A percentile compares a stretch with the other conserved stretches of the same genome.
Conservation (phyloP, 768 basidiomycete species). For the Amanita exitialis region DNA sequence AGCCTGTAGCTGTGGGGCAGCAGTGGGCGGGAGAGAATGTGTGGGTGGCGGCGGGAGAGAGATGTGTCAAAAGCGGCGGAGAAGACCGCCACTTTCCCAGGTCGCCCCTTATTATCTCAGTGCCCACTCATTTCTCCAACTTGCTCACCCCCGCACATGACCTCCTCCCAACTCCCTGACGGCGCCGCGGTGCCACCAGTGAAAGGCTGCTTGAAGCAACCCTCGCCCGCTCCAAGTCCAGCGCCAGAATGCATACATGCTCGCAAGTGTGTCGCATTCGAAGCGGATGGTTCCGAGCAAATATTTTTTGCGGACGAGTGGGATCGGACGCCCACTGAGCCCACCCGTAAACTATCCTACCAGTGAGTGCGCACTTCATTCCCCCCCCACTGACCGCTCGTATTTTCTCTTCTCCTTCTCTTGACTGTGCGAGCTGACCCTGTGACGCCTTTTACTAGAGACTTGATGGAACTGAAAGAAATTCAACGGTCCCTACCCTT, state of each 20-base stretch:
- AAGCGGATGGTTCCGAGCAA: constrained; percentile 41
- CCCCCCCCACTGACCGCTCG: constrained; percentile 1
- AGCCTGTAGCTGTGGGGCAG: not conserved
- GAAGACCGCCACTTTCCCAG: not conserved
- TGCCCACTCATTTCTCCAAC: not conserved
- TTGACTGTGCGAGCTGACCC: not conserved
- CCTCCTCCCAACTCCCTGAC: no score
- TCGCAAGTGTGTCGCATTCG: constrained; percentile 57
- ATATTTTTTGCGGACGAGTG: constrained; percentile 65
- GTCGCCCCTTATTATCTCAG: not conserved
- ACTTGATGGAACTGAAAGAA: constrained; percentile 59
- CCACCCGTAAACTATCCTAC: constrained; percentile 52
- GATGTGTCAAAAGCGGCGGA: not conserved
- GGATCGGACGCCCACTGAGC: constrained; percentile 67
- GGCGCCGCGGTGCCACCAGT: constrained; percentile 7
- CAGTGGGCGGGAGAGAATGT: not conserved
- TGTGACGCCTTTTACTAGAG: constrained; percentile 23
- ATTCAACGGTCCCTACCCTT: constrained; percentile 56
- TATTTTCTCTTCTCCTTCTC: not conserved
- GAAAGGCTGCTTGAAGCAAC: constrained; percentile 29
- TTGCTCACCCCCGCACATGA: not conserved
- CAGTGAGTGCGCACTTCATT: constrained; percentile 37
- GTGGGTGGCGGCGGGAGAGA: not conserved
- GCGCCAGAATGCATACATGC: constrained; percentile 6
- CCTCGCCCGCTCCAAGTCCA: constrained; percentile 14